Percentiles rank a stretch among this genome's conserved stretches.
Evolutionary conservation across 2,329 filamentous ascomycete genomes (phyloP).

Genomic region (Fonsecaea pedrosoi): DNA sequence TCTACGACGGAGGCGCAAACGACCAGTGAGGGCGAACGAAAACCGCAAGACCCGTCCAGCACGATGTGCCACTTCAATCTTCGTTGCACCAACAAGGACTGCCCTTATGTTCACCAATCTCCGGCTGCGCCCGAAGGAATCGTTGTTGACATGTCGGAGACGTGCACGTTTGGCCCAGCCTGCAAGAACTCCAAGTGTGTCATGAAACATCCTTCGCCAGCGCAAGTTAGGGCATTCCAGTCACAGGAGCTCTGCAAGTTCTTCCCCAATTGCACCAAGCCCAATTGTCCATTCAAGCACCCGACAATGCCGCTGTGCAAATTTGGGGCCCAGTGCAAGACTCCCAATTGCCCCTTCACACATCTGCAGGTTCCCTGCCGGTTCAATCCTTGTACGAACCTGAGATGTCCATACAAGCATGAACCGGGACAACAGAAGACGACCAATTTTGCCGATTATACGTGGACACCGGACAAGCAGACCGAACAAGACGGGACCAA

Average conservation of each 20-base stretch:
- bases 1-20: constrained; percentile 64
- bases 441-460: constrained; percentile 78
- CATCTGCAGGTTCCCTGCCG: constrained; percentile 85
- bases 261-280: constrained; percentile 89
- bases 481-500: constrained; percentile 46
- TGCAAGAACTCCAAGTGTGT: constrained; percentile 97
- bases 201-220: constrained; percentile 88
- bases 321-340: constrained; percentile 87
- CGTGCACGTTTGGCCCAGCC: constrained; percentile 83
- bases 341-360: constrained; percentile 84
- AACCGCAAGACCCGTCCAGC: constrained; percentile 60
- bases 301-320: constrained; percentile 85
- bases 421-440: constrained; percentile 82
- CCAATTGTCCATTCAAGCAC: constrained; percentile 86
- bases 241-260: constrained; percentile 87
- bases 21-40: constrained; percentile 55
- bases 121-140: constrained; percentile 81
- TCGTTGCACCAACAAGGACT: constrained; percentile 84
- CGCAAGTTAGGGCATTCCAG: constrained; percentile 77
- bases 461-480: constrained; percentile 73
- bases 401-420: constrained; percentile 87
- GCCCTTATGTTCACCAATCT: constrained; percentile 92
- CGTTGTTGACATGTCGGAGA: constrained; percentile 77
- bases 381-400: constrained; percentile 89
- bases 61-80: constrained; percentile 89